A percentile compares a stretch with the other conserved stretches of the same genome.
Conservation (phyloP, 768 basidiomycete genomes). For the Dioszegia aurantiaca region DNA sequence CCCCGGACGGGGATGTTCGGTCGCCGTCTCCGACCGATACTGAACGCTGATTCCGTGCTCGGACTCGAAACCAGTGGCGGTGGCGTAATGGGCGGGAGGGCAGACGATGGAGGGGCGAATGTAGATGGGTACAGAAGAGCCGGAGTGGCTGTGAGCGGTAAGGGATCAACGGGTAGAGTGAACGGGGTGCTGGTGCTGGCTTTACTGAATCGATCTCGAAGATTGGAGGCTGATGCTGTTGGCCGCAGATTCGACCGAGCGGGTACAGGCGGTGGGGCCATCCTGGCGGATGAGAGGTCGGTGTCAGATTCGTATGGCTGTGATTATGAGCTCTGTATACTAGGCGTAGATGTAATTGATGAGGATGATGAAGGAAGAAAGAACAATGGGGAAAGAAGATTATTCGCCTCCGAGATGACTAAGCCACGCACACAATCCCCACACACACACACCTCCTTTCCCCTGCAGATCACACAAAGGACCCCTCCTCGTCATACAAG, state of each 20-base stretch:
- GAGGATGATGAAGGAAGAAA: background rate
- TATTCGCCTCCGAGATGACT: background rate
- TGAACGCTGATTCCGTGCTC: conserved; percentile 4
- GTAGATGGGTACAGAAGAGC: conserved; percentile 1
- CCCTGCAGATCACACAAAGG: conserved; percentile 10
- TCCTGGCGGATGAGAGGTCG: background rate
- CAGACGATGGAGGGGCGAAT: background rate
- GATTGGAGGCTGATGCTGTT: conserved; percentile 7
- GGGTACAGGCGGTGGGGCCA: conserved; percentile 10
- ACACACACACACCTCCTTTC: background rate
- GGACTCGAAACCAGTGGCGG: background rate
- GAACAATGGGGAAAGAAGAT: background rate
- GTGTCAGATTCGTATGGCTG: conserved; percentile 8
- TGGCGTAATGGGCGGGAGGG: background rate
- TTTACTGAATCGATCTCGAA: conserved; percentile 6
- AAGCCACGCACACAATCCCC: background rate
- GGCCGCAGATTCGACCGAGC: conserved; percentile 10
- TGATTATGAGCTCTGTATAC: background rate
- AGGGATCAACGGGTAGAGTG: background rate
- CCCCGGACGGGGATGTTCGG: background rate
- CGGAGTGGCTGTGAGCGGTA: background rate
- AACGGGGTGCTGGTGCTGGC: background rate
- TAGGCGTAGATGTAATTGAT: background rate
- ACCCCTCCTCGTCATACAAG: background rate
- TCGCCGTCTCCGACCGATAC: background rate